Base-by-base conservation (phyloP, 352 stramenopile genomes). In the Phytophthora europaea region DNA sequence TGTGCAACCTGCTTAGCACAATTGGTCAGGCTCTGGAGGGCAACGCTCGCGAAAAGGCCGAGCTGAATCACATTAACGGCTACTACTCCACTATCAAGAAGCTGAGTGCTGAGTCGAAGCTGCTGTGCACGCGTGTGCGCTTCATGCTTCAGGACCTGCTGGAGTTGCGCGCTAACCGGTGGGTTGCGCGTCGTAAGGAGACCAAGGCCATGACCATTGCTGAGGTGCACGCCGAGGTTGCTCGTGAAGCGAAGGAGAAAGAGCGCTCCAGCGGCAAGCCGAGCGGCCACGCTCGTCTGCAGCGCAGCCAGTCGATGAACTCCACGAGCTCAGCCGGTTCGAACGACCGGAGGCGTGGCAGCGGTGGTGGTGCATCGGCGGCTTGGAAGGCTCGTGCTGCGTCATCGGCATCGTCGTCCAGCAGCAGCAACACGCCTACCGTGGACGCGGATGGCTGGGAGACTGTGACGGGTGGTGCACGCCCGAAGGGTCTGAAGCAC, bases 1-100 rank as follows among this genome's bases (percentile, higher is more conserved):
- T 99, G 74, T 91, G 88, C 48, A 98, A 99, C 69, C 82, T 99
- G 40, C 88, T 99, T 26, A 87, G 90, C 36, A 98, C 95, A 6
- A 98, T 98, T 76, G 97, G 97, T 33, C 83, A 92, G 36, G 90
- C 90, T 52, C 82, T 99, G 9, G 95, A 99, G 65, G 58, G 28
- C 20, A 85, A 85, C 47, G 83, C 67, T 4, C 72, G 70, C 28
- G 83, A 89, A 23, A 75, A 88, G 59, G 81, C 58, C 10, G 89
- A 94, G 67, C 61, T 67, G 34, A 76, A 84, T n/a, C 75, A 84
- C 38, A 90, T 95, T 61, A 79, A 79, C 10, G 78, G 90, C 48
- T 95, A 94, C 75, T 95, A 93, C 66, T 66, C 72, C 2, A 79
- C 79, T 4, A 90, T 95, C 53, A 85, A 86, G 66, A 77, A 88